Percentiles rank a stretch among this genome's conserved stretches.
Conservation (phyloP, 2,329 filamentous ascomycete species). For the Didymella pinodella region DNA sequence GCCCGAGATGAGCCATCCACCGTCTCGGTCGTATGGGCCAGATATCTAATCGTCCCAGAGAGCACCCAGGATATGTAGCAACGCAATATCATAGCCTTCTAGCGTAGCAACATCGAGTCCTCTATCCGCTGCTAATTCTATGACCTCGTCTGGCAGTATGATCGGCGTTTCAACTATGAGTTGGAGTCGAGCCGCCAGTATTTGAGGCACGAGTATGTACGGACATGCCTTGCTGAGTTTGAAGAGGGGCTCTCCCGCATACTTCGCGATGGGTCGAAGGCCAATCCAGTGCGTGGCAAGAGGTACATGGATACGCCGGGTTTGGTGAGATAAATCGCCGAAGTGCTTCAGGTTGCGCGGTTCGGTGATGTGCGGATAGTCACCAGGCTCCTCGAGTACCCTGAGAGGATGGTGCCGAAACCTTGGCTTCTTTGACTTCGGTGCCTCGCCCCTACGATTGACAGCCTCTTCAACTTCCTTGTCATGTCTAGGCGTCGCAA, state of each 20-base stretch:
- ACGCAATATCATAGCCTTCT: constrained; percentile 6
- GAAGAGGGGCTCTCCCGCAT: constrained; percentile 15
- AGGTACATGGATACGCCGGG: background rate
- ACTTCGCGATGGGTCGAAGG: background rate
- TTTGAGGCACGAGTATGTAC: constrained; percentile 11
- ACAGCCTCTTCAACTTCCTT: too few relatives aligned
- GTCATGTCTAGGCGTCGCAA: background rate
- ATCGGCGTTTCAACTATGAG: constrained; percentile 10
- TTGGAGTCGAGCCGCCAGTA: constrained; percentile 5
- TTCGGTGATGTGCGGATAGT: constrained; percentile 10
- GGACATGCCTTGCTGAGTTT: constrained; percentile 8
- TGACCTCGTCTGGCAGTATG: constrained; percentile 4
- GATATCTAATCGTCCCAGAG: constrained; percentile 18
- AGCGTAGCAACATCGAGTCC: constrained; percentile 3
- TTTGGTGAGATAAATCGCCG: background rate
- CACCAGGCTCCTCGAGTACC: constrained; percentile 1
- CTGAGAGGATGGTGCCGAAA: background rate
- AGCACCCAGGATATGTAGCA: constrained; percentile 10
- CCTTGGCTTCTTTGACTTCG: background rate
- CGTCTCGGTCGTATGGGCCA: background rate
- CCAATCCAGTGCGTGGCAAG: background rate
- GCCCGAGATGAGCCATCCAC: constrained; percentile 1
- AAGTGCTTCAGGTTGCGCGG: constrained; percentile 3
- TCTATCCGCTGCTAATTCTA: background rate
- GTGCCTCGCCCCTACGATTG: background rate